Conservation (phyloP, 768 basidiomycete genomes). For the Coprinellus micaceus region DNA sequence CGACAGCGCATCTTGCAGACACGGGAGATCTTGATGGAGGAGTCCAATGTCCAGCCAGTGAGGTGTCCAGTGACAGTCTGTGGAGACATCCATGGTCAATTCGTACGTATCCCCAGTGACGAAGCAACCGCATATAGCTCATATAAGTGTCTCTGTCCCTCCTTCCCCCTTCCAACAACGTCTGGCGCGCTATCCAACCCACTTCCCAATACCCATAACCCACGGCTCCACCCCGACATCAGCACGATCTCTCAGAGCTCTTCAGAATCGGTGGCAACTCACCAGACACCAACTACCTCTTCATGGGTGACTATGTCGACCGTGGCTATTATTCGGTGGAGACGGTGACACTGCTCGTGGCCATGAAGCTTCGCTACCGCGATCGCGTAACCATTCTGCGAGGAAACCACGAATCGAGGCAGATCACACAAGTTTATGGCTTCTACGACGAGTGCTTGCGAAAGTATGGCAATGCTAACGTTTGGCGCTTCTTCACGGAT, state of each 20-base stretch:
- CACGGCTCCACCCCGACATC: slow-evolving; percentile 19
- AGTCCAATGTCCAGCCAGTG: slow-evolving; percentile 98
- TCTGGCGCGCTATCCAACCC: slow-evolving; percentile 7
- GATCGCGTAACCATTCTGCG: slow-evolving; percentile 97
- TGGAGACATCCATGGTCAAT: slow-evolving; percentile 99
- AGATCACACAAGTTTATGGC: slow-evolving; percentile 99
- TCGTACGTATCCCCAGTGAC: slow-evolving; percentile 63
- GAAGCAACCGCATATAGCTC: not conserved
- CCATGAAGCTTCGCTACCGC: slow-evolving; percentile 95
- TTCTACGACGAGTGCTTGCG: slow-evolving; percentile 99
- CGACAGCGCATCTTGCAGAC: slow-evolving; percentile 53
- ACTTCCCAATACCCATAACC: slow-evolving; percentile 6
- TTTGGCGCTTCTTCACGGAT: slow-evolving; percentile 99
- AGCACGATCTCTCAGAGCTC: slow-evolving; percentile 99
- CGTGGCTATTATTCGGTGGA: slow-evolving; percentile 99
- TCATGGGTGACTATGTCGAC: slow-evolving; percentile 99
- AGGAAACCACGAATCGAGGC: slow-evolving; percentile 97
- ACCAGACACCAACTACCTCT: slow-evolving; percentile 98
- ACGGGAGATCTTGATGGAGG: slow-evolving; percentile 97
- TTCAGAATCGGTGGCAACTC: slow-evolving; percentile 99
- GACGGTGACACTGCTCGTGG: slow-evolving; percentile 95
- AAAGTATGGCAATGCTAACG: slow-evolving; percentile 99
- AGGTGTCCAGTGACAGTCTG: slow-evolving; percentile 99
- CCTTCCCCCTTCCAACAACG: not conserved
- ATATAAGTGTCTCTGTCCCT: slow-evolving; percentile 7